Evolutionary conservation across 2,329 filamentous ascomycete genomes (phyloP).

Genomic region (Penicillium griseofulvum): DNA sequence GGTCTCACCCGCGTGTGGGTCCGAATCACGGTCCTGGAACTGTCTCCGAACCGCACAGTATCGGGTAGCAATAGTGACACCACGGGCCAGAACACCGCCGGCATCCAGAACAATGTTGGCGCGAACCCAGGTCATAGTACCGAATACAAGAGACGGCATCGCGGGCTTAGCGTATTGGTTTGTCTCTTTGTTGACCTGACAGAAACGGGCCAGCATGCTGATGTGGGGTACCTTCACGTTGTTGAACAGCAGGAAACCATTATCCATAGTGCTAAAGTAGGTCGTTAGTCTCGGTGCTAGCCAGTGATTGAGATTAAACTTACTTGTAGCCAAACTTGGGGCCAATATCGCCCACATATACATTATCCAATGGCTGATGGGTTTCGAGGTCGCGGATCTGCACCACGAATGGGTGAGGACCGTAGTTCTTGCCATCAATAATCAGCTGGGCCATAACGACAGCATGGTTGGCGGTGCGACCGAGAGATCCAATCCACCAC

Average conservation of each 20-base stretch:
- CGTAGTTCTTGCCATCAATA: slow-evolving; percentile 65
- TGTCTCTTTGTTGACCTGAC: slow-evolving; percentile 65
- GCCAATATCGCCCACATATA: slow-evolving; percentile 76
- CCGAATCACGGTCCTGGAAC: slow-evolving; percentile 71
- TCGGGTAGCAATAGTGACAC: slow-evolving; percentile 73
- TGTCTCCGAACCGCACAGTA: slow-evolving; percentile 73
- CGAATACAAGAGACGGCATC: slow-evolving; percentile 67
- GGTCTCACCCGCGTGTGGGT: slow-evolving; percentile 61
- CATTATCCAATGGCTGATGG: slow-evolving; percentile 64
- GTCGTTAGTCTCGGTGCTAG: slow-evolving; percentile 4
- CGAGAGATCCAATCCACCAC: slow-evolving; percentile 82
- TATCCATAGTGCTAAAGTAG: slow-evolving; percentile 65
- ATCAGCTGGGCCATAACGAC: slow-evolving; percentile 76
- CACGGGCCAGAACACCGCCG: slow-evolving; percentile 67
- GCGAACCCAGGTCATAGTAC: slow-evolving; percentile 72
- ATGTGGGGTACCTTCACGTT: slow-evolving; percentile 71
- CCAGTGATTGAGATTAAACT: slow-evolving; percentile 15
- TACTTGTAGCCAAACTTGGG: slow-evolving; percentile 74
- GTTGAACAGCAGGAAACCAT: slow-evolving; percentile 76
- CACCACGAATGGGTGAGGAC: slow-evolving; percentile 75
- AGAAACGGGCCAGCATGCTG: slow-evolving; percentile 72
- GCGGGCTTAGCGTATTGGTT: slow-evolving; percentile 66
- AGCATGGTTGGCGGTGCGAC: slow-evolving; percentile 71
- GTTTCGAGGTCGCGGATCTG: slow-evolving; percentile 70
- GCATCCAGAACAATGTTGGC: slow-evolving; percentile 72